Evolutionary conservation across 1,284 basidiomycete genomes (phyloP).

Genomic region (Puccinia hordei): DNA sequence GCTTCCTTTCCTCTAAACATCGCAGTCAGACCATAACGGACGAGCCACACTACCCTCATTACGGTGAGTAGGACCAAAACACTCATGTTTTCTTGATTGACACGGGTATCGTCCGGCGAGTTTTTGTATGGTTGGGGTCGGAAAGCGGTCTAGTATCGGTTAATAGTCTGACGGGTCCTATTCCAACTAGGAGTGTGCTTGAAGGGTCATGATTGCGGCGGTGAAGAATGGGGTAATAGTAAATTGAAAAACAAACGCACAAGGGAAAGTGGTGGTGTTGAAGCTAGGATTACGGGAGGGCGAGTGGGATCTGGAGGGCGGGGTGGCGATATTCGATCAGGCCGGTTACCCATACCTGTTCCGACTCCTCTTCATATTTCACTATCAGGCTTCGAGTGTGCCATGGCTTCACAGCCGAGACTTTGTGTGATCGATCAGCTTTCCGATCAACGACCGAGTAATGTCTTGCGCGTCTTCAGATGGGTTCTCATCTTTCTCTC

Average conservation of each 20-base stretch:
- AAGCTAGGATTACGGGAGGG: neutral
- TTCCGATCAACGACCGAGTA: too few species aligned
- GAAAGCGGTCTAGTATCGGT: too few species aligned
- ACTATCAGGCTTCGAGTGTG: neutral
- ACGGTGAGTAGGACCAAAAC: neutral
- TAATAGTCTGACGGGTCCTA: too few species aligned
- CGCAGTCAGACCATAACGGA: conserved; percentile 22
- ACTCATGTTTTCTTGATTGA: neutral
- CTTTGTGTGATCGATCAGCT: neutral
- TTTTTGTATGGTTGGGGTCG: neutral
- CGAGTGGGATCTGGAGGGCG: neutral
- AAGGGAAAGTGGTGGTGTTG: neutral
- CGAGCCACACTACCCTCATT: neutral
- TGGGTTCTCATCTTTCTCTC: too few species aligned
- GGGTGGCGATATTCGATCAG: conserved; percentile 14
- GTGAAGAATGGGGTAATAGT: too few species aligned
- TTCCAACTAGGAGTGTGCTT: too few species aligned
- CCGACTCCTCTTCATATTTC: neutral
- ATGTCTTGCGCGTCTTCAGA: too few species aligned
- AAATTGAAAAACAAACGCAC: neutral
- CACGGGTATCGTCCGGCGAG: neutral
- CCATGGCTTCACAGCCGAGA: neutral
- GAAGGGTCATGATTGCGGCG: too few species aligned
- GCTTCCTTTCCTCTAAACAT: neutral
- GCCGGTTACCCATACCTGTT: conserved; percentile 33